Conservation (phyloP, 1,139 yeast genomes). For the Hemisphaericaspora xylofermentans region DNA sequence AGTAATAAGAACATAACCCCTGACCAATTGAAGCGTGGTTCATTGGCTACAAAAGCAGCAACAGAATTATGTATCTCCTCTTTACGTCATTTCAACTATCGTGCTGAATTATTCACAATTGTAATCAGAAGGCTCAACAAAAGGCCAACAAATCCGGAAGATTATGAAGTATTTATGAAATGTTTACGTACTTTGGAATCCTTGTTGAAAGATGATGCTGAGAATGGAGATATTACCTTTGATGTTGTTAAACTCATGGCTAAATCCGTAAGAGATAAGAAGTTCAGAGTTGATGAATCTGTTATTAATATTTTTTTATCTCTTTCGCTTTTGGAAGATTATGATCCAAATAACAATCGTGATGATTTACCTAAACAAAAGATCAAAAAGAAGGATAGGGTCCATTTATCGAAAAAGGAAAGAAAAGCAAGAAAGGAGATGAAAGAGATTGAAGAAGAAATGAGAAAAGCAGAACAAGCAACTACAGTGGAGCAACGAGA, state of each 20-base stretch:
- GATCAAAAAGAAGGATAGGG: constrained; percentile 79
- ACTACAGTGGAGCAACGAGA: constrained; percentile 87
- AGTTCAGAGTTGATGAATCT: constrained; percentile 80
- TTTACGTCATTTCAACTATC: constrained; percentile 76
- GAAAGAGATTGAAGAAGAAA: constrained; percentile 83
- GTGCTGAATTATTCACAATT: constrained; percentile 68
- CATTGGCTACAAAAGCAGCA: constrained; percentile 68
- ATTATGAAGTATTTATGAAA: constrained; percentile 51
- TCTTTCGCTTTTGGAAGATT: constrained; percentile 73
- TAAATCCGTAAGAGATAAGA: constrained; percentile 71
- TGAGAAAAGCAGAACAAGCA: constrained; percentile 82
- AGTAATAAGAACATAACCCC: constrained; percentile 37
- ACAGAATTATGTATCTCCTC: constrained; percentile 68
- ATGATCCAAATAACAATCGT: constrained; percentile 62
- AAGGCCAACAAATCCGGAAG: constrained; percentile 46
- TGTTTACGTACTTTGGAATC: constrained; percentile 67
- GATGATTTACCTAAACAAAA: constrained; percentile 47
- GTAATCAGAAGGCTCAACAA: constrained; percentile 65
- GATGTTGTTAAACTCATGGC: constrained; percentile 68
- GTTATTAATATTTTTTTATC: constrained; percentile 74
- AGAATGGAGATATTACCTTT: constrained; percentile 74
- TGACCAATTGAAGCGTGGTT: constrained; percentile 49
- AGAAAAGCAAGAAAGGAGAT: constrained; percentile 83
- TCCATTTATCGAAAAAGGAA: constrained; percentile 85
- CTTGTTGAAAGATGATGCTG: constrained; percentile 66